Evolutionary conservation across 164 flowering plant species (phyloP).

Genomic region (Vitis amurensis): DNA sequence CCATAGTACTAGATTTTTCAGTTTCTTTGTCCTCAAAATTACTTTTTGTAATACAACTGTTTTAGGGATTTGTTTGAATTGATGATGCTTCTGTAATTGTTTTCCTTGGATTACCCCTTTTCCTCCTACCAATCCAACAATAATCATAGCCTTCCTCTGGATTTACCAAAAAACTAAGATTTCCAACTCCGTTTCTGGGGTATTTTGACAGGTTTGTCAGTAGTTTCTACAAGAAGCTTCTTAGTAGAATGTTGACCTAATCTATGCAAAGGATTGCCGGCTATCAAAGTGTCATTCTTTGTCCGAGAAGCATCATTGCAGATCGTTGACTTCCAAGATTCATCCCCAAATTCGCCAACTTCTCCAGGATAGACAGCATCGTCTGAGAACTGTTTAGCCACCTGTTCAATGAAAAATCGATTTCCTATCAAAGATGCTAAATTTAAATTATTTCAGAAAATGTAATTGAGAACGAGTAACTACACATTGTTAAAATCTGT

Average conservation of each 20-base stretch:
- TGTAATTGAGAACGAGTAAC: too few relatives aligned
- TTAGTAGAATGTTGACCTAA: constrained; percentile 1
- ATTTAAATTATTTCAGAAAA: too few relatives aligned
- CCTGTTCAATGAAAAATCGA: constrained; percentile 30
- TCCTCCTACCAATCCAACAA: constrained; percentile 16
- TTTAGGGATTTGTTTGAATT: too few relatives aligned
- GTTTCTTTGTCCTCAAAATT: too few relatives aligned
- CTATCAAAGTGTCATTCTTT: constrained; percentile 10
- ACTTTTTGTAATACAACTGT: too few relatives aligned
- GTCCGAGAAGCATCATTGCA: constrained; percentile 28
- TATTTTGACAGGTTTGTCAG: background rate
- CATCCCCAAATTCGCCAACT: constrained; percentile 20
- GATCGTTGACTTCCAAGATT: constrained; percentile 10
- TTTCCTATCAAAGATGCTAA: background rate
- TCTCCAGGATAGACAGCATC: constrained; percentile 24
- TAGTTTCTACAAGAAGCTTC: constrained; percentile 12
- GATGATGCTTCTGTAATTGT: too few relatives aligned
- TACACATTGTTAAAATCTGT: too few relatives aligned
- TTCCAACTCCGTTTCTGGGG: constrained; percentile 34
- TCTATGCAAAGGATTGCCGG: constrained; percentile 12
- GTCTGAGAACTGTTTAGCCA: constrained; percentile 19
- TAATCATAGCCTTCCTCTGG: constrained; percentile 41
- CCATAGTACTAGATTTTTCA: too few relatives aligned
- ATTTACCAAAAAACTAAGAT: constrained; percentile 26
- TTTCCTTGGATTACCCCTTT: background rate